phyloP scores from a whole-genome alignment of 352 stramenopile species.

The Pythium diclinum region DNA sequence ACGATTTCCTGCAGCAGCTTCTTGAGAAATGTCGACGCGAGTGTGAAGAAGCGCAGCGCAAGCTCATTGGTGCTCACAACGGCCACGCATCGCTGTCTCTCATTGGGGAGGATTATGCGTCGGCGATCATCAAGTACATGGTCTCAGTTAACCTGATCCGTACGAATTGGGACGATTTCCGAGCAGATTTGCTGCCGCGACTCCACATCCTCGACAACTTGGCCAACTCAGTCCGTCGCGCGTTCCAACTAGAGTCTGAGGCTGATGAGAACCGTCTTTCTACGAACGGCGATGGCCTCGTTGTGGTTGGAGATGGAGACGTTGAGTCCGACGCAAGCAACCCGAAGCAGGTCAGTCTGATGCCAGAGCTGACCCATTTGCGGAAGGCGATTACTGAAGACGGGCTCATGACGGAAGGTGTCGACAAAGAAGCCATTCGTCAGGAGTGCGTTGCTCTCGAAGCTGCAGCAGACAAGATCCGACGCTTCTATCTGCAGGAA shows the following conservation, averaged over 20 bases:
- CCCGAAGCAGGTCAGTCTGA: slow-evolving; percentile 43
- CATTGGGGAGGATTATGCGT: slow-evolving; percentile 28
- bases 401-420: slow-evolving; percentile 6
- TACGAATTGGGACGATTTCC: slow-evolving; percentile 58
- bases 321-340: slow-evolving; percentile 4
- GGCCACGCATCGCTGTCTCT: slow-evolving; percentile 54
- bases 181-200: slow-evolving; percentile 62
- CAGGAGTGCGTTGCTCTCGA: slow-evolving; percentile 30
- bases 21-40: slow-evolving; percentile 62
- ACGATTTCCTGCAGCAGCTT: slow-evolving; percentile 71
- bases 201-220: slow-evolving; percentile 72
- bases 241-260: slow-evolving; percentile 23
- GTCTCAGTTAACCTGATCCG: slow-evolving; percentile 41
- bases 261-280: neutral
- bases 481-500: slow-evolving; percentile 20
- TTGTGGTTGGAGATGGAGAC: neutral
- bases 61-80: slow-evolving; percentile 74
- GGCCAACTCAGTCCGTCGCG: slow-evolving; percentile 29
- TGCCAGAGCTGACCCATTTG: slow-evolving; percentile 41
- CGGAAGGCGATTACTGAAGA: slow-evolving; percentile 26
- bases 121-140: slow-evolving; percentile 57
- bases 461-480: slow-evolving; percentile 14
- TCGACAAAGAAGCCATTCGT: slow-evolving; percentile 23
- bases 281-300: neutral
- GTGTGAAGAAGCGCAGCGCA: slow-evolving; percentile 80